These are phyloP conservation scores for Geotrichum aggregatum DNA, from an alignment of 1,139 yeast species.

Conservation along the genomic window DNA sequence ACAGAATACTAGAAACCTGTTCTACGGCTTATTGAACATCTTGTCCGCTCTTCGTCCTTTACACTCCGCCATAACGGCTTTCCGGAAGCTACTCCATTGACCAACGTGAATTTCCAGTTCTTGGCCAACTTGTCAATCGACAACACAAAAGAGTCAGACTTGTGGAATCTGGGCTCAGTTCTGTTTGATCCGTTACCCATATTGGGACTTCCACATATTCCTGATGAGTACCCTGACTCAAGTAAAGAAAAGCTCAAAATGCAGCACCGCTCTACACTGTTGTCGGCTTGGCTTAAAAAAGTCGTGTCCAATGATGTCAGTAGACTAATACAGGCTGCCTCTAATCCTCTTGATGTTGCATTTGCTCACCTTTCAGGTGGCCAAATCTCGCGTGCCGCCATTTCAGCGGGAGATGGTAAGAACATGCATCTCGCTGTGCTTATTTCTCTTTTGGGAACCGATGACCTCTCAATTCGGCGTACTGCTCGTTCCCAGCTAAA, in stretches of 20 bases:
- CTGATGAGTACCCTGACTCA: constrained; percentile 29
- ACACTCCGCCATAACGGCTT: constrained; percentile 23
- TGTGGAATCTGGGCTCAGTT: constrained; percentile 54
- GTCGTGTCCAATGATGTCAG: constrained; percentile 49
- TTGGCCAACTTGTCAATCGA: constrained; percentile 17
- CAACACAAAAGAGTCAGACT: constrained; percentile 20
- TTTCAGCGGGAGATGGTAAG: constrained; percentile 52
- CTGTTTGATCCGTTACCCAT: constrained; percentile 49
- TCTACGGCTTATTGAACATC: not conserved
- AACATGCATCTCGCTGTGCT: constrained; percentile 68
- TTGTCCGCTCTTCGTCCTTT: not conserved
- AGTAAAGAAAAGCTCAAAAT: constrained; percentile 39
- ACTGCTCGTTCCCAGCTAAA: constrained; percentile 59
- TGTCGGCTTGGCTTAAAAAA: constrained; percentile 58
- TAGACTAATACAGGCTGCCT: constrained; percentile 23
- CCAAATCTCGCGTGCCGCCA: constrained; percentile 58
- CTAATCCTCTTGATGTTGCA: constrained; percentile 48
- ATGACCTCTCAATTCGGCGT: constrained; percentile 47
- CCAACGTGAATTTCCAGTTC: constrained; percentile 23
- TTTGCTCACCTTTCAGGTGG: constrained; percentile 54
- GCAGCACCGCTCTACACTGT: constrained; percentile 44
- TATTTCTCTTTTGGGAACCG: constrained; percentile 67
- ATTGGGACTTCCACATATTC: constrained; percentile 29
- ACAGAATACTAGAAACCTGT: not conserved
- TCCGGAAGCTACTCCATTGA: constrained; percentile 25